Base-by-base conservation (phyloP, 441 rosid genomes). In the Manihot esculenta region DNA sequence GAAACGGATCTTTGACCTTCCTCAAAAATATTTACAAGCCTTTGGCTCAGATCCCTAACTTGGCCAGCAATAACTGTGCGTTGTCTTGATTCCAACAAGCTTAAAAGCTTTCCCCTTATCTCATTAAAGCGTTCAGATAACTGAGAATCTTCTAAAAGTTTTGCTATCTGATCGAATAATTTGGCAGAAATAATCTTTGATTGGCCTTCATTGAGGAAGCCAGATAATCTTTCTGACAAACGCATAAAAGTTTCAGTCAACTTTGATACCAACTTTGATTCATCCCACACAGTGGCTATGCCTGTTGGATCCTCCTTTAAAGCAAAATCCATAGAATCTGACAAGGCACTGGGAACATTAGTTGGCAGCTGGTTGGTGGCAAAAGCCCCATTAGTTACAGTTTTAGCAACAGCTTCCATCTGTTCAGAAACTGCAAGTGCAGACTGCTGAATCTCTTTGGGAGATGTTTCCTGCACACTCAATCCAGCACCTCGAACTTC, bases 401-500 rank as follows among this genome's bases (percentile, higher is more conserved):
- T 74, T 72, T 57, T 73, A 27, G 84, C 85, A 69, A 81, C 86
- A 65, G 84, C 82, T 76, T 87, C 94, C 79, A 94, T 89, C 81
- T 73, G 86, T 68, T 80, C 69, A 7, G 91, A 90, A 24, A 76
- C 72, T 69, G 74, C 77, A 57, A 78, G 71, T 17, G 92, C 85
- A 68, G 88, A 82, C 68, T 83, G 84, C 77, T 85, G 74, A 66
- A 78, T 78, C 38, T 82, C 88, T 83, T 90, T 74, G 20, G 85
- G 61, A 80, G 80, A 80, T 26, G 88, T 85, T 69, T 72, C 93
- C 68, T 70, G 80, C 27, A 86, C 78, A 58, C 99, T 94, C 80
- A 94, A 80, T 13, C 99, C 98, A 47, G 98, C 97, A 61, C 98
- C 99, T 75, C 98, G 89, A 69, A 94, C 91, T 84, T 94, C 98